Percentiles rank a stretch among this genome's conserved stretches.
These are phyloP conservation scores for Lachancea meyersii DNA, from an alignment of 805 yeast species.

Conservation along the genomic window DNA sequence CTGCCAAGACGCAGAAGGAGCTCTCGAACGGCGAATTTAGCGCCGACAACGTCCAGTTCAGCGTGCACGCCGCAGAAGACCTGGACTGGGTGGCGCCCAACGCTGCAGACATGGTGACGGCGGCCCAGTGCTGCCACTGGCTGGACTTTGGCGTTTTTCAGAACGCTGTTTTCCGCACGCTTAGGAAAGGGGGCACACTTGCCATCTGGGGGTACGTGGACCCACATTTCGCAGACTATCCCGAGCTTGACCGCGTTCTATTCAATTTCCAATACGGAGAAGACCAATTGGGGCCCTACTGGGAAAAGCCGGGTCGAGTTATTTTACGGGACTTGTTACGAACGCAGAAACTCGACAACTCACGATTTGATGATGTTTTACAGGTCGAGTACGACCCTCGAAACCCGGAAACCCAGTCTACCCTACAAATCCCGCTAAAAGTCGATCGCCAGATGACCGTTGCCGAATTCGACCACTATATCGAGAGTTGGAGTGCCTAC, in stretches of 20 bases:
- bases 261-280: conserved; percentile 47
- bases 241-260: conserved; percentile 50
- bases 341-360: conserved; percentile 17
- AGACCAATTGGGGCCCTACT: conserved; percentile 48
- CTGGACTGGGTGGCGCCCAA: conserved; percentile 30
- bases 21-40: conserved; percentile 18
- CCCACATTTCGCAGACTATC: conserved; percentile 49
- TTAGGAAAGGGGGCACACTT: conserved; percentile 59
- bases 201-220: conserved; percentile 79
- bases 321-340: conserved; percentile 41
- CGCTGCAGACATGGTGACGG: conserved; percentile 58
- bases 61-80: conserved; percentile 20
- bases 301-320: conserved; percentile 82
- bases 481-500: conserved; percentile 66
- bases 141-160: conserved; percentile 52
- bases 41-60: not conserved
- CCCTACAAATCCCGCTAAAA: conserved; percentile 21
- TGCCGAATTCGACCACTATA: conserved; percentile 43
- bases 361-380: conserved; percentile 37
- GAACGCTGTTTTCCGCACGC: conserved; percentile 41
- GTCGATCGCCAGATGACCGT: conserved; percentile 40
- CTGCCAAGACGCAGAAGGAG: too few species aligned
- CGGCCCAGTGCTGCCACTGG: conserved; percentile 92
- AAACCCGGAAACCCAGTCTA: conserved; percentile 14
- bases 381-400: conserved; percentile 25